Base-by-base conservation (phyloP, 208 protist genomes). In the Leishmania mexicana region DNA sequence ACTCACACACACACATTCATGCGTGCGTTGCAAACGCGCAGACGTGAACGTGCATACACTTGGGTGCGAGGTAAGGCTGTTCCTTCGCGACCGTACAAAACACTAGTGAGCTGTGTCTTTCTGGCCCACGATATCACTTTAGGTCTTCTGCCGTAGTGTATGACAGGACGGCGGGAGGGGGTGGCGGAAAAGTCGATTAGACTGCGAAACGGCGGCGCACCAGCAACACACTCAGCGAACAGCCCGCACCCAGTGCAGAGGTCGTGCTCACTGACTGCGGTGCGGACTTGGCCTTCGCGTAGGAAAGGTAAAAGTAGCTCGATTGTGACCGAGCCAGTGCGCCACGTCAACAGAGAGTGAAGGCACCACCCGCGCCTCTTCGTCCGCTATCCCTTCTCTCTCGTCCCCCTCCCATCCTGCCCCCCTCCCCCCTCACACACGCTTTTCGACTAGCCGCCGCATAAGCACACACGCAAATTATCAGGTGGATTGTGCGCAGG, bases 1-100 rank as follows among this genome's bases (percentile, higher is more conserved):
- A 80, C 8, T 68, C 68, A 78, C 17, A 47, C 64, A 57, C 64
- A 58, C 68, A 73, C 38, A 47, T 31, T 35, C 35, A 73, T 31
- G 35, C 62, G 35, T 38, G n/a, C 62, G n/a, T 19, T 6, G 7
- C 35, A n/a, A 49, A 49, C 6, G 28, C n/a, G 62, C 10, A 19
- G 62, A 67, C 13, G 19, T 47, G 11, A 35, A 31, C 21, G 58
- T 64, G 21, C 58, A 28, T 10, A 3, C n/a, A 64, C n/a, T 64
- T 24, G 11, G n/a, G n/a, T 31, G n/a, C n/a, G 11, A 31, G n/a
- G 58, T 64, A 35, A 28, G 3, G 10, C 58, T 31, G 8, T 4
- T 28, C n/a, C 58, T 64, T 64, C 6, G 11, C 28, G 58, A 64
- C 35, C 58, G 21, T 28, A 3, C 11, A 24, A 64, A 35, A 13